These are phyloP conservation scores for Entrophospora sp. DNA, from an alignment of 192 early-diverging fungal species.

Conservation along the genomic window DNA sequence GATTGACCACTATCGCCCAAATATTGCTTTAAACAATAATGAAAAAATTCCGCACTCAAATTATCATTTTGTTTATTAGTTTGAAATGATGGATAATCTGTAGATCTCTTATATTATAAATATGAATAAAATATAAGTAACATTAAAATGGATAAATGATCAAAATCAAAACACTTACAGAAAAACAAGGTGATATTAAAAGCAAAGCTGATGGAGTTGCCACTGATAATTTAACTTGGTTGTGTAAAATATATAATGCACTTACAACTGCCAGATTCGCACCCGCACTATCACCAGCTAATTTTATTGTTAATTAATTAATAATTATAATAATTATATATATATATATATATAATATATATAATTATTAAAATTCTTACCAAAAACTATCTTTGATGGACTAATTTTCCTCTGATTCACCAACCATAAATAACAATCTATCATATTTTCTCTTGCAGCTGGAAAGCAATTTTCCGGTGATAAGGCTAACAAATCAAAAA, in stretches of 20 bases:
- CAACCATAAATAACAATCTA: conserved; percentile 10
- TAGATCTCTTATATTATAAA: background rate
- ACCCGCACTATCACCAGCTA: conserved; percentile 19
- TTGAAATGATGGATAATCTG: background rate
- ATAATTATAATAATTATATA: background rate
- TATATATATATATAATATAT: background rate
- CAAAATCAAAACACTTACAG: background rate
- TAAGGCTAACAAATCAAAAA: background rate
- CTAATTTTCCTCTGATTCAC: background rate
- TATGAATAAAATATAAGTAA: background rate
- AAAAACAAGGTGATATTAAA: background rate
- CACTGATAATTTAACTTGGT: background rate
- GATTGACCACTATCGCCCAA: background rate
- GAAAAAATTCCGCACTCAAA: background rate
- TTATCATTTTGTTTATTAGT: background rate
- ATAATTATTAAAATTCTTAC: background rate
- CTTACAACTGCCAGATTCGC: background rate
- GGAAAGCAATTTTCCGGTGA: conserved; percentile 5
- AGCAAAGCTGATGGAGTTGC: background rate
- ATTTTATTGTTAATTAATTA: background rate
- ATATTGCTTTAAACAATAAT: background rate
- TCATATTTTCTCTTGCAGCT: background rate
- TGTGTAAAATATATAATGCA: background rate
- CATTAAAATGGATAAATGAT: background rate
- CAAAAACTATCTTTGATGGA: conserved; percentile 12